These are phyloP conservation scores for Lecanosticta acicola DNA, from an alignment of 2,329 filamentous ascomycete species.

Conservation along the genomic window DNA sequence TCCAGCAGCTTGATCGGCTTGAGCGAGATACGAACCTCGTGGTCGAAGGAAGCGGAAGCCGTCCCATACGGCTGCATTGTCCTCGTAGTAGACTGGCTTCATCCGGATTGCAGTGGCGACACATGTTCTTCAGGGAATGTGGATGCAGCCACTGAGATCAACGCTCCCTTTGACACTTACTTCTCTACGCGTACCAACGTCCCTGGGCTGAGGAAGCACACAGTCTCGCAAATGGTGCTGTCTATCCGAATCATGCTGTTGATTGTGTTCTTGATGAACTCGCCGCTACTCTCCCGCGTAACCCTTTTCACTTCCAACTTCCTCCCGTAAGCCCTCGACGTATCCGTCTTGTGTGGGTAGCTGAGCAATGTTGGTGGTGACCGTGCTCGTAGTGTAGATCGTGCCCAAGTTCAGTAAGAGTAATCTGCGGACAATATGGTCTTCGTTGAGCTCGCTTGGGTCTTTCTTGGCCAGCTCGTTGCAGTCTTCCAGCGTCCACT, in stretches of 20 bases:
- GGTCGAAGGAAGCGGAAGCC: constrained; percentile 2
- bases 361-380: constrained; percentile 21
- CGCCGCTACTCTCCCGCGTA: constrained; percentile 12
- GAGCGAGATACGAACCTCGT: constrained; percentile 3
- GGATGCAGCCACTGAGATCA: constrained; percentile 19
- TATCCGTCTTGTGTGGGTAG: constrained; percentile 15
- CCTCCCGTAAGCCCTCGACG: constrained; percentile 21
- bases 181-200: constrained; percentile 19
- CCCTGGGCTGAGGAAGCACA: constrained; percentile 19
- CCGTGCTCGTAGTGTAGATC: constrained; percentile 24
- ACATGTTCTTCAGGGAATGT: constrained; percentile 23
- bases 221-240: constrained; percentile 26
- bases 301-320: constrained; percentile 20
- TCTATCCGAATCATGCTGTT: constrained; percentile 22
- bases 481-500: constrained; percentile 20
- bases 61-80: constrained; percentile 7
- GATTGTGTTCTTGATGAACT: constrained; percentile 23
- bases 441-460: constrained; percentile 12
- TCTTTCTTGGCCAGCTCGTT: constrained; percentile 14
- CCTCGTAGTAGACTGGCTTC: constrained; percentile 23
- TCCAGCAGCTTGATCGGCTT: constrained; percentile 1
- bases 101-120: constrained; percentile 24
- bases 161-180: constrained; percentile 24
- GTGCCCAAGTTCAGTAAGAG: constrained; percentile 25
- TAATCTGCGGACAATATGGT: constrained; percentile 16